A percentile compares a stretch with the other conserved stretches of the same genome.
These are phyloP conservation scores for Brassica juncea DNA, from an alignment of 345 rosid genomes.

Conservation along the genomic window DNA sequence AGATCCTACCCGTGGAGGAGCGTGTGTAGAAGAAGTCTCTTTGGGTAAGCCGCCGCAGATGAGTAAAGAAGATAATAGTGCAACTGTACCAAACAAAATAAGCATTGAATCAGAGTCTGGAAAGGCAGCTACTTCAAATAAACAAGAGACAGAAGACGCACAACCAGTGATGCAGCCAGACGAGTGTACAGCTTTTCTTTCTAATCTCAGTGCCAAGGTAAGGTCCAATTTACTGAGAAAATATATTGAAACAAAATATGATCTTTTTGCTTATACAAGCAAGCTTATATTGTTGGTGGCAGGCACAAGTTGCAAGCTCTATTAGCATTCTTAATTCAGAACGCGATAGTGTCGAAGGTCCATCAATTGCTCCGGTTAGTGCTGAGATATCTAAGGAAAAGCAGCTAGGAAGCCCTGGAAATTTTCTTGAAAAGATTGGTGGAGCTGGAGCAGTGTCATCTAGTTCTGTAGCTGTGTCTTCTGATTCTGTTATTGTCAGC, in stretches of 20 bases:
- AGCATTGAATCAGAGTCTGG: conserved; percentile 34
- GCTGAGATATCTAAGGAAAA: conserved; percentile 40
- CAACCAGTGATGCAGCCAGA: conserved; percentile 47
- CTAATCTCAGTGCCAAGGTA: conserved; percentile 69
- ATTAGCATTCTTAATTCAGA: conserved; percentile 38
- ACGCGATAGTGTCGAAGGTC: conserved; percentile 43
- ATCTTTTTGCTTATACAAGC: neutral
- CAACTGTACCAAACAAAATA: conserved; percentile 38
- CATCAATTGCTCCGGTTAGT: conserved; percentile 41
- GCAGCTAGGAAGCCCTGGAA: conserved; percentile 31
- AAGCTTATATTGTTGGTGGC: conserved; percentile 32
- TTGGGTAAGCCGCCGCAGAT: conserved; percentile 45
- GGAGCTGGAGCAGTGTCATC: conserved; percentile 48
- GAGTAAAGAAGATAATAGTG: conserved; percentile 37
- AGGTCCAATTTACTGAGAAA: neutral
- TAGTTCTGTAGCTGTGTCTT: conserved; percentile 42
- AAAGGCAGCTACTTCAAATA: conserved; percentile 41
- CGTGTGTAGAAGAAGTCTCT: conserved; percentile 53
- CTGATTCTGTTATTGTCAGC: conserved; percentile 42
- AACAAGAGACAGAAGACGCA: conserved; percentile 44
- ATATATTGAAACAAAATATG: neutral
- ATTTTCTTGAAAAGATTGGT: conserved; percentile 33
- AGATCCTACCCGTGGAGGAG: conserved; percentile 25
- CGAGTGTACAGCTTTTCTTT: conserved; percentile 50
- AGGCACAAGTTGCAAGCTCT: conserved; percentile 48